Base-by-base conservation (phyloP, 495 filamentous ascomycete species). In the Penicillium canariense region DNA sequence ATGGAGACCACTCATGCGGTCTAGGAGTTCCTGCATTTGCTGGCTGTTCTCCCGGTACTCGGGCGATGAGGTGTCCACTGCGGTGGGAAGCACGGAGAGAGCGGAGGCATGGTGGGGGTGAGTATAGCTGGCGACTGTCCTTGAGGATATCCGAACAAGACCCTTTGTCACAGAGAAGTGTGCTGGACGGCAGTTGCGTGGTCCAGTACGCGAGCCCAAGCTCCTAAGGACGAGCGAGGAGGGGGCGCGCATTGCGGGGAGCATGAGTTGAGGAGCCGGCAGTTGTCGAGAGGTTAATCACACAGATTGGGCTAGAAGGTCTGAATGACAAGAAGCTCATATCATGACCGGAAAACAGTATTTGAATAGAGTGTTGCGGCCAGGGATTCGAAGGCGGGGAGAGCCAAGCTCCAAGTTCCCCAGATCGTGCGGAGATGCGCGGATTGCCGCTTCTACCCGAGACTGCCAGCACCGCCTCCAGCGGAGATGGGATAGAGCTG, bases 21-120 rank as follows among this genome's bases (percentile, higher is more conserved):
- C 68, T 55, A 87, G 82, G 31, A 91, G 78, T 59, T 88, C 83
- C 46, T 77, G 76, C 89, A 96, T 95, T 50, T 90, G 84, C 48
- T 74, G 67, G 61, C 79, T 81, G 78, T 98, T 97, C 56, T 96
- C 87, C 55, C 78, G 81, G 77, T 87, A 97, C 50, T 91, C 88
- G 17, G 81, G 68, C 5, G 89, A 90, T 5, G 81, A 81, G 0
- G 87, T 80, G 67, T 97, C 94, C 35, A 97, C 80, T 38, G 80
- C 76, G 15, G 85, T 88, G 51, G 83, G 86, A 38, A 98, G 72
- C 28, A 87, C 74, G 3, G 93, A 97, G 49, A 97, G 84, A 18
- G 89, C 84, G 22, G 72, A 72, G 5, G 86, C 85, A 73, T 91
- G 87, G 68, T 87, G 81, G 9, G 80, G 79, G 36, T 84, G 75